Evolutionary conservation across 768 basidiomycete species (phyloP), one percentile per base, ranked within the genome.

Genomic region (Agrocybe chaxingu): DNA sequence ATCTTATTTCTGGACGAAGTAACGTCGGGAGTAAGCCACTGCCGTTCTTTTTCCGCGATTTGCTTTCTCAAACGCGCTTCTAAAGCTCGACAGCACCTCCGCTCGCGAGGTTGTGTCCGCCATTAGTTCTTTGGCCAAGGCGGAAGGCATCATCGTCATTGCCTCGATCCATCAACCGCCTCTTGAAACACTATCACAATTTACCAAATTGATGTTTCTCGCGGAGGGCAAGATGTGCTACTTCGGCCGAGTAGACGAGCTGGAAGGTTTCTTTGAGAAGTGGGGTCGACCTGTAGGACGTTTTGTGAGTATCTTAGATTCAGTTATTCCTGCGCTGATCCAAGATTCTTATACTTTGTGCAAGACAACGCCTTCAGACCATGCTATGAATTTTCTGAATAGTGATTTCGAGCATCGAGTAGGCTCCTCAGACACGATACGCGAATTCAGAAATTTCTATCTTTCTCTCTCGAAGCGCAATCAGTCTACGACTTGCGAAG

Each of bases 81-180:
- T 41, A 11, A 45, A 75, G 73, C 66, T 82, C 7, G 80, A 79
- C 57, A 76, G 79, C 44, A 77, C 73, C 6, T 68, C 75, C 5
- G 67, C 73, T 18, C 61, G 70, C 1, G 71, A 73, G 50, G 76
- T 77, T 5, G 66, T 77, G 57, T 58, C 68, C 5, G 66, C 78
- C 37, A 73, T 80, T 30, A 69, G 70, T 12, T 64, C 66, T 11
- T 62, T 83, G 8, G 75, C 80, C 0, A 57, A 68, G 24, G 66
- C 72, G 5, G 74, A 77, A 52, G 71, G 72, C 18, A 79, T 82
- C 45, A 76, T 83, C 32, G 74, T 85, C 31, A 73, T 87, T 41
- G 78, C 80, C 12, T 82, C 82, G 4, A 83, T 89, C 46, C 86
- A 89, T 55, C 85, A 87, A 50, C 85, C 85, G 0, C 75, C 78